Base-by-base conservation (phyloP, 805 yeast species). In the Pichia heedii region DNA sequence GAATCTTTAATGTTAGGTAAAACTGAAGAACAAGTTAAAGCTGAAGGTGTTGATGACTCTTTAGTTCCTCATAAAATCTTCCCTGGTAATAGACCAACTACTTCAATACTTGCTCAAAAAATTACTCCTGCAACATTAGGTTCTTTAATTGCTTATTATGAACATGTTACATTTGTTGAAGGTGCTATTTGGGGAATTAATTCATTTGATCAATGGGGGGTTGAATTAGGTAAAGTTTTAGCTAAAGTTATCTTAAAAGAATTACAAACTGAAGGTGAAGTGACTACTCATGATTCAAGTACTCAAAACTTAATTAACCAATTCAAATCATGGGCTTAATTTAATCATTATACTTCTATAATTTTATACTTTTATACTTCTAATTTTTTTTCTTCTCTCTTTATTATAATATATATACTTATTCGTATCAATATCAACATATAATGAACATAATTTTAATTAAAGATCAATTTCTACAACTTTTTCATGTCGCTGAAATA, bases 161-260 rank as follows among this genome's bases (percentile, higher is more conserved):
- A 93, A 72, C 96, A 88, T 65, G 77, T 87, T 48, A 90, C 97
- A 35, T 93, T 93, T 70, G 89, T 89, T 47, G 98, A 93, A 73
- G 98, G 98, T 71, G 98, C 98, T 46, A 70, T 93, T 61, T 90
- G 98, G 98, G 93, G 94, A 78, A 89, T 93, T 74, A 93, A 93
- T 81, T 90, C 97, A 18, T 93, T 87, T 64, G 98, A 93, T 74
- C 98, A 93, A 75, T 93, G 97, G 96, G 98, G 98, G 69, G 98
- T 93, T 60, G 98, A 93, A 73, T 84, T 93, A 58, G 98, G 98
- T 66, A 93, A 93, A 73, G 94, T 84, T 42, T 79, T 93, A 63
- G 98, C 98, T 62, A 93, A 93, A 81, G 93, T 76, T 47, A 90
- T 93, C 60, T 90, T 94, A 58, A 76, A 76, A 57, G 97, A 93